Conservation (phyloP, 768 basidiomycete genomes). For the Xanthoconium stramineum region DNA sequence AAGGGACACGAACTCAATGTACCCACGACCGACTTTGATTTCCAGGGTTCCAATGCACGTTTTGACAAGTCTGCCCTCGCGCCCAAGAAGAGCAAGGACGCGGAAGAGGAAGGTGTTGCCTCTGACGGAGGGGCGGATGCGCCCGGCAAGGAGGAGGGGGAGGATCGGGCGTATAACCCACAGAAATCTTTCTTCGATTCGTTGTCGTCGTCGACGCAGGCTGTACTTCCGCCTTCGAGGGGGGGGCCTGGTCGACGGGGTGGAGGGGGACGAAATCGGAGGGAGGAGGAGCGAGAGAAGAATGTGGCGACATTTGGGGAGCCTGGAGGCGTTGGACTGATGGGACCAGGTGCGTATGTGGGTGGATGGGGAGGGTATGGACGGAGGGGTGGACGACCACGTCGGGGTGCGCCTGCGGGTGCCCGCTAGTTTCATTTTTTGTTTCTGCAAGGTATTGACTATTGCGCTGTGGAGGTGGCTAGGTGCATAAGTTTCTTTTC, state of each 20-base stretch:
- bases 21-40: conserved; percentile 80
- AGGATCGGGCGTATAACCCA: conserved; percentile 66
- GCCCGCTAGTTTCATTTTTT: conserved; percentile 19
- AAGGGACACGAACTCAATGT: conserved; percentile 48
- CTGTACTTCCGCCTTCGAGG: conserved; percentile 28
- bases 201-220: conserved; percentile 46
- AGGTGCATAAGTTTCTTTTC: background rate
- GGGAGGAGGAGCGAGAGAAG: conserved; percentile 81
- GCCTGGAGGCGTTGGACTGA: conserved; percentile 71
- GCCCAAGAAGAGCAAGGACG: conserved; percentile 32
- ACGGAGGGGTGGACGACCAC: conserved; percentile 42
- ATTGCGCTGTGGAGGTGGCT: background rate
- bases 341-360: conserved; percentile 79
- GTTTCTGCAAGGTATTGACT: background rate
- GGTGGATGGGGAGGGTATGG: conserved; percentile 75
- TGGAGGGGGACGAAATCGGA: conserved; percentile 58
- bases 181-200: conserved; percentile 82
- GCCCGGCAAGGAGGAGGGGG: conserved; percentile 34
- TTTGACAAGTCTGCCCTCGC: conserved; percentile 71
- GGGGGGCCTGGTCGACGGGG: conserved; percentile 42
- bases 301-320: conserved; percentile 89
- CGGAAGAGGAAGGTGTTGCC: conserved; percentile 30
- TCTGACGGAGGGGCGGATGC: conserved; percentile 30
- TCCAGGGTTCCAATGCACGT: conserved; percentile 68
- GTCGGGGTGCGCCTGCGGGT: conserved; percentile 27